A percentile compares a stretch with the other conserved stretches of the same genome.
phyloP scores from a whole-genome alignment of 192 early-diverging fungal genomes.

The Physocladia obscura region DNA sequence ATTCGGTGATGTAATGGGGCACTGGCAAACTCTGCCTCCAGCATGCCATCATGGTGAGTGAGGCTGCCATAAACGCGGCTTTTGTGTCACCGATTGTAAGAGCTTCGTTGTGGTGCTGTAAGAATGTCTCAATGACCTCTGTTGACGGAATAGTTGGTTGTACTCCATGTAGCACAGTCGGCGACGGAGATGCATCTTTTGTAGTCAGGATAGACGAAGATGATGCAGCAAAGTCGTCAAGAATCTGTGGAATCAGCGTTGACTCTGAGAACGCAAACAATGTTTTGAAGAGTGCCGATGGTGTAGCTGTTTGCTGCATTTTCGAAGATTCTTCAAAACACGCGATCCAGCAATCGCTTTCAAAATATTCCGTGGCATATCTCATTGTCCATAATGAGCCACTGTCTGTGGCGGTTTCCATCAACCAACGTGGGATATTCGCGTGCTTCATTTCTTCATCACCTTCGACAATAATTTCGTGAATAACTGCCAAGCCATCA shows the following conservation, averaged over 20 bases:
- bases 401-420: not conserved
- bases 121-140: not conserved
- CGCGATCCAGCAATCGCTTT: not conserved
- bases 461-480: not conserved
- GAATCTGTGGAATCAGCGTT: not conserved
- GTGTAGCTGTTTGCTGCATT: not conserved
- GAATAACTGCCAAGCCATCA: not conserved
- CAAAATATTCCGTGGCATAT: not conserved
- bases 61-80: not conserved
- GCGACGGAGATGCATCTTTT: not conserved
- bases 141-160: not conserved
- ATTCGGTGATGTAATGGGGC: too few species aligned
- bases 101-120: not conserved
- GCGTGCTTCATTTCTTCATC: not conserved
- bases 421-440: not conserved
- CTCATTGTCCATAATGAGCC: not conserved
- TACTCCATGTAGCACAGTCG: not conserved
- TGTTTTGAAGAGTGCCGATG: not conserved
- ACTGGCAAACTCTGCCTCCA: not conserved
- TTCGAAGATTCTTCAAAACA: too few species aligned
- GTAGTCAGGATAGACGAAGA: not conserved
- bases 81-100: not conserved
- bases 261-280: not conserved
- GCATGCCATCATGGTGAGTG: slow-evolving; percentile 10
- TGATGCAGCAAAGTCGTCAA: not conserved